A percentile compares a stretch with the other conserved stretches of the same genome.
phyloP scores from a whole-genome alignment of 495 filamentous ascomycete species.

The Glonium stellatum region DNA sequence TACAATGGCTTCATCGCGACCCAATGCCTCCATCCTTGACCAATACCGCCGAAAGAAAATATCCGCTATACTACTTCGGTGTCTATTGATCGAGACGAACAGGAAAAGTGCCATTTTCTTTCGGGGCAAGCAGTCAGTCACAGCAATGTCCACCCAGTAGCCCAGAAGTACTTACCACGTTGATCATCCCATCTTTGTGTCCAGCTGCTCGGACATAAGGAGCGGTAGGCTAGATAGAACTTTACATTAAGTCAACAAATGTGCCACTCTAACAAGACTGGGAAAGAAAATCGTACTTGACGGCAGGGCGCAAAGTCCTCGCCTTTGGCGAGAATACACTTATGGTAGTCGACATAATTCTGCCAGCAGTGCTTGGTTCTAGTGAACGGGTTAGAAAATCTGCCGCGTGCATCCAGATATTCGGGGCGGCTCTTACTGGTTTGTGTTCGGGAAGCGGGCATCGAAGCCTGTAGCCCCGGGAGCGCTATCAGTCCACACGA shows the following conservation, averaged over 20 bases:
- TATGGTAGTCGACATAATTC: slow-evolving; percentile 99
- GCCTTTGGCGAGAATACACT: slow-evolving; percentile 96
- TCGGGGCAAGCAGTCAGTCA: slow-evolving; percentile 23
- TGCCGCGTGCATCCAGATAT: slow-evolving; percentile 27
- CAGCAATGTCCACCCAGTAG: not conserved
- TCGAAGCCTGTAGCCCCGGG: slow-evolving; percentile 69
- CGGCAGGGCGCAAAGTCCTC: slow-evolving; percentile 98
- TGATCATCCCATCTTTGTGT: slow-evolving; percentile 94
- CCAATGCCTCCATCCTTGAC: not conserved
- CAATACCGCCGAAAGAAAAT: not conserved
- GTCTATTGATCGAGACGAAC: slow-evolving; percentile 54
- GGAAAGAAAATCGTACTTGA: slow-evolving; percentile 55
- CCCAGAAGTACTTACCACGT: slow-evolving; percentile 59
- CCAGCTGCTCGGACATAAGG: slow-evolving; percentile 95
- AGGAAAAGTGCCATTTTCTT: slow-evolving; percentile 90
- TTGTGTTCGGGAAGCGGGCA: slow-evolving; percentile 96
- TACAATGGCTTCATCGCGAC: not conserved
- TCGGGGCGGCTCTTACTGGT: slow-evolving; percentile 58
- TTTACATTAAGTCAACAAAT: slow-evolving; percentile 33
- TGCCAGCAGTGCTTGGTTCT: slow-evolving; percentile 91
- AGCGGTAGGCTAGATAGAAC: slow-evolving; percentile 94
- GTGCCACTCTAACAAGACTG: not conserved
- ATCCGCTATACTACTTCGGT: not conserved
- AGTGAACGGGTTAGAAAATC: not conserved
- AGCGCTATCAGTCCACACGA: not conserved